Evolutionary conservation across 306 rosid species (phyloP).

Genomic region (Rosa rugosa): DNA sequence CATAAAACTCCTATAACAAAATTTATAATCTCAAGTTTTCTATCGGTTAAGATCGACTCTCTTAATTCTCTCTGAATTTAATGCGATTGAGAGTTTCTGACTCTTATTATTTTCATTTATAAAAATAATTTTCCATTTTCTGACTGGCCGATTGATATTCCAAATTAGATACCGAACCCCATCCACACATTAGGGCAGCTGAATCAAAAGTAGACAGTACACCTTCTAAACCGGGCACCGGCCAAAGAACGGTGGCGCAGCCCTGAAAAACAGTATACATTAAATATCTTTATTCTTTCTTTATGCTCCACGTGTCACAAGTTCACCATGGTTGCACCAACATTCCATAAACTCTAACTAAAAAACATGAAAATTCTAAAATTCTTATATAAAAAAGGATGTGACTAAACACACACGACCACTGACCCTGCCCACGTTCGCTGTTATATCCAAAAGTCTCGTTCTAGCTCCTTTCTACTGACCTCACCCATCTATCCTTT

Average conservation of each 20-base stretch:
- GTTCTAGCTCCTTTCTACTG: background rate
- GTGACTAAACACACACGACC: background rate
- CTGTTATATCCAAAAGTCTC: conserved; percentile 9
- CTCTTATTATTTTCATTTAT: no score
- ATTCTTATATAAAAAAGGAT: background rate
- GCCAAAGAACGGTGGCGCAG: background rate
- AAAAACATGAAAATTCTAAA: background rate
- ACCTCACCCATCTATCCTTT: background rate
- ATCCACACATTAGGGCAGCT: background rate
- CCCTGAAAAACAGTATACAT: background rate
- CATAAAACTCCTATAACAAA: no score
- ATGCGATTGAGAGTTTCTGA: no score
- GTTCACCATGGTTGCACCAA: background rate
- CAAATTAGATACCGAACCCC: no score
- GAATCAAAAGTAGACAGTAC: no score
- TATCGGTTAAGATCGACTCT: no score
- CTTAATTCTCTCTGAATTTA: no score
- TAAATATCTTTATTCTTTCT: background rate
- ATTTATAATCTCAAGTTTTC: no score
- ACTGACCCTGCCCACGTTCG: conserved; percentile 6
- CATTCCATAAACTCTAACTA: background rate
- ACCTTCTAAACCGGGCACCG: background rate
- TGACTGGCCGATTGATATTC: no score
- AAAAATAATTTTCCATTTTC: no score
- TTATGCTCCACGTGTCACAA: background rate